Conservation (phyloP, 768 basidiomycete genomes). For the Amanita pseudoporphyria region DNA sequence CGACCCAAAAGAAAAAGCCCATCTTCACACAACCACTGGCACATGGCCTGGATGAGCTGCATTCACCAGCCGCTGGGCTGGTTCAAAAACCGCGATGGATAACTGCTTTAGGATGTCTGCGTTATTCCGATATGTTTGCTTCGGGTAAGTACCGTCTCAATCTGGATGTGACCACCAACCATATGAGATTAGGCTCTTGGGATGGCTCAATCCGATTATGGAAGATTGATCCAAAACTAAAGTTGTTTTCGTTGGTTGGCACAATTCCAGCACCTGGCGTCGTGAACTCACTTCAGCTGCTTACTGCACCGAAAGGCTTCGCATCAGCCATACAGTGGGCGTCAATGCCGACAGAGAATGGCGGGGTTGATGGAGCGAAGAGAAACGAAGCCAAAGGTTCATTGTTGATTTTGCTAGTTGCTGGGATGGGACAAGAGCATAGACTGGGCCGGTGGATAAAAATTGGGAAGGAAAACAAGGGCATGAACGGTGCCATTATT, state of each 20-base stretch:
- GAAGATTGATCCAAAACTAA: conserved; percentile 75
- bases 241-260: conserved; percentile 62
- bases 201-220: conserved; percentile 86
- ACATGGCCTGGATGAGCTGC: conserved; percentile 72
- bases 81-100: conserved; percentile 86
- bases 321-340: conserved; percentile 30
- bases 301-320: conserved; percentile 42
- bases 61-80: conserved; percentile 64
- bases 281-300: conserved; percentile 83
- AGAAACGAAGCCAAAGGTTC: conserved; percentile 13
- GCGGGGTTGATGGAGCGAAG: not conserved
- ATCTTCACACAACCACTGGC: conserved; percentile 79
- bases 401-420: conserved; percentile 51
- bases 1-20: conserved; percentile 89
- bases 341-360: conserved; percentile 6
- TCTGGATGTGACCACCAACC: not conserved
- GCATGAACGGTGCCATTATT: conserved; percentile 64
- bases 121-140: conserved; percentile 85
- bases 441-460: conserved; percentile 84
- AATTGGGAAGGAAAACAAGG: conserved; percentile 53
- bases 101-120: conserved; percentile 70
- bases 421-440: conserved; percentile 81
- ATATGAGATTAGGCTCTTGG: conserved; percentile 69
- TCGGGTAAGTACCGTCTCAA: conserved; percentile 49
- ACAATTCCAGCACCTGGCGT: conserved; percentile 65